Evolutionary conservation across 306 rosid species (phyloP).

Genomic region (Elaeagnus macrophylla): DNA sequence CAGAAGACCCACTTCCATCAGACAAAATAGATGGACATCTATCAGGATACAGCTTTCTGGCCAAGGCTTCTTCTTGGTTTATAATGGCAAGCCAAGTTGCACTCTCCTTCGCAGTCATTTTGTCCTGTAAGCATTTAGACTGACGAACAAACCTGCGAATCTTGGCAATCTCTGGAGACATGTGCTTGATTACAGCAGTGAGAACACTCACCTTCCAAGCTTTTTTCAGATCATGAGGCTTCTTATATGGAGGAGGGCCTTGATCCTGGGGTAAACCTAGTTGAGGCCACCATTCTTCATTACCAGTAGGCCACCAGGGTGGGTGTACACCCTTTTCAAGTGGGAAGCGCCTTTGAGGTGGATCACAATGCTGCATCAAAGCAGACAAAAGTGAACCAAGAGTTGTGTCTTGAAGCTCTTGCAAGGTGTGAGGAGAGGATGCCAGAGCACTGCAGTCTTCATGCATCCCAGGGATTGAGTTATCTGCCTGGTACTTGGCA

Average conservation of each 20-base stretch:
- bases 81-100: constrained; percentile 82
- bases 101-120: constrained; percentile 90
- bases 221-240: constrained; percentile 83
- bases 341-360: constrained; percentile 79
- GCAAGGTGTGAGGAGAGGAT: constrained; percentile 72
- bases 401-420: constrained; percentile 79
- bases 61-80: constrained; percentile 70
- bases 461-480: constrained; percentile 41
- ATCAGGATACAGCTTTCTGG: constrained; percentile 56
- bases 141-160: constrained; percentile 85
- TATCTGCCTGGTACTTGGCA: constrained; percentile 59
- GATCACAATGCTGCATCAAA: constrained; percentile 88
- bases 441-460: constrained; percentile 52
- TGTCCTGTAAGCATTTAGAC: constrained; percentile 81
- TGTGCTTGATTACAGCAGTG: constrained; percentile 76
- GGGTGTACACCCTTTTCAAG: constrained; percentile 76
- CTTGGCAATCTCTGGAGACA: constrained; percentile 81
- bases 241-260: constrained; percentile 86
- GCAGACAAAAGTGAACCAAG: constrained; percentile 81
- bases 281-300: constrained; percentile 88
- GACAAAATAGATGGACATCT: constrained; percentile 46
- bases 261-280: constrained; percentile 60
- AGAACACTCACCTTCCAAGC: constrained; percentile 88
- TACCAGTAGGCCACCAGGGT: constrained; percentile 87
- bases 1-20: constrained; percentile 44